Conservation (phyloP, 2,329 filamentous ascomycete species). For the Periconia sp. region DNA sequence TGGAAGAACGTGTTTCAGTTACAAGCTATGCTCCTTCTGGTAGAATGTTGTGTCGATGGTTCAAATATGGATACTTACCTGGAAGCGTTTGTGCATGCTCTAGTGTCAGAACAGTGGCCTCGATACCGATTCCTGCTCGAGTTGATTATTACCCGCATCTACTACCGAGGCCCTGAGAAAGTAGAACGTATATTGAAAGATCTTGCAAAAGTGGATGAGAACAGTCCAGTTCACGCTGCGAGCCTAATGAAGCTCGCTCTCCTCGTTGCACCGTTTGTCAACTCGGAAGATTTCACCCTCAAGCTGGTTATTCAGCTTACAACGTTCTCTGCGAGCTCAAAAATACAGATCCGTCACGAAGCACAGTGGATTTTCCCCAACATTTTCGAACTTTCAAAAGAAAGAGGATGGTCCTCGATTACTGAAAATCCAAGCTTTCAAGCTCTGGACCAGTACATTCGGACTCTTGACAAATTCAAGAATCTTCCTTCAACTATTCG, state of each 20-base stretch:
- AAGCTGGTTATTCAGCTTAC: constrained; percentile 47
- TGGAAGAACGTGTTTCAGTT: constrained; percentile 55
- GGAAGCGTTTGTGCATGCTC: constrained; percentile 41
- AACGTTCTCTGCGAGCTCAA: constrained; percentile 50
- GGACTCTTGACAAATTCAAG: constrained; percentile 47
- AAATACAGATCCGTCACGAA: constrained; percentile 56
- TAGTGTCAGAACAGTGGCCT: constrained; percentile 51
- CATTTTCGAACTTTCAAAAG: constrained; percentile 45
- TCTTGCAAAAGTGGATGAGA: constrained; percentile 45
- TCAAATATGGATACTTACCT: constrained; percentile 36
- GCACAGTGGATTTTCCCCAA: constrained; percentile 53
- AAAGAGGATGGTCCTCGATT: constrained; percentile 40
- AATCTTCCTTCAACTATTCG: constrained; percentile 43
- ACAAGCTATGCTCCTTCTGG: constrained; percentile 49
- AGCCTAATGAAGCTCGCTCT: constrained; percentile 52
- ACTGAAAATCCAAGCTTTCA: constrained; percentile 44
- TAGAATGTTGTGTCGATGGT: constrained; percentile 38
- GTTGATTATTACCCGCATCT: constrained; percentile 51
- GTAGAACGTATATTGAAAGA: constrained; percentile 38
- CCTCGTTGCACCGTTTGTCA: constrained; percentile 42
- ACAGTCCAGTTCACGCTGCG: constrained; percentile 51
- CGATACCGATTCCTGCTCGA: constrained; percentile 51
- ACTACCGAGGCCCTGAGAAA: constrained; percentile 37
- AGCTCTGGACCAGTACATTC: constrained; percentile 48
- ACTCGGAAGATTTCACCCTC: constrained; percentile 42